These are phyloP conservation scores for Penicillium steckii DNA, from an alignment of 495 filamentous ascomycete species.

Conservation along the genomic window DNA sequence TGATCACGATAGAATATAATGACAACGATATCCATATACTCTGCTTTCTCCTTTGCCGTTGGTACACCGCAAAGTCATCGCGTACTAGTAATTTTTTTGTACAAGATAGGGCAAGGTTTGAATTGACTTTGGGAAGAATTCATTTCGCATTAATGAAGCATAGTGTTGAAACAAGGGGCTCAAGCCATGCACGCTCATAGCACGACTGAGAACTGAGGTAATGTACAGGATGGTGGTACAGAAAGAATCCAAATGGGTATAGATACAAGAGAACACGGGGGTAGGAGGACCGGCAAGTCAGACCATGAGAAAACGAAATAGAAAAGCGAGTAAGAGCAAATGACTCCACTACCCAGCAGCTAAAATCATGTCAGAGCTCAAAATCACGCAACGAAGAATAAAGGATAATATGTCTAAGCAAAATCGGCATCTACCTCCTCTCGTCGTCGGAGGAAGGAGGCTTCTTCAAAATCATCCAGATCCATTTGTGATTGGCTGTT, in stretches of 20 bases:
- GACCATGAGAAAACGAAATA: neutral
- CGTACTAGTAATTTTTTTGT: no score
- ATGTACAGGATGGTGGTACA: neutral
- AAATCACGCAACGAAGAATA: neutral
- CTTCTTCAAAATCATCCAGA: slow-evolving; percentile 46
- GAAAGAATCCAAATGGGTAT: slow-evolving; percentile 14
- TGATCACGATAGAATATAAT: neutral
- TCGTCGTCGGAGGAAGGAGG: slow-evolving; percentile 38
- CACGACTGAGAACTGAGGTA: neutral
- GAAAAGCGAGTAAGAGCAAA: slow-evolving; percentile 2
- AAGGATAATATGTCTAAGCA: slow-evolving; percentile 25
- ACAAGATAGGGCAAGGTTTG: no score
- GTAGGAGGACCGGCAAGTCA: neutral
- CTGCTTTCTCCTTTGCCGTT: no score
- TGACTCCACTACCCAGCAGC: slow-evolving; percentile 8
- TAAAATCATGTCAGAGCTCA: neutral
- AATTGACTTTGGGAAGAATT: no score
- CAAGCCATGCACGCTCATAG: neutral
- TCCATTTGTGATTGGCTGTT: slow-evolving; percentile 23
- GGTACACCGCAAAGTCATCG: no score
- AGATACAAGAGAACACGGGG: slow-evolving; percentile 5
- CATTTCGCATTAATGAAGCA: slow-evolving; percentile 2
- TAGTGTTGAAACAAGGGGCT: neutral
- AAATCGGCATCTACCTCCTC: slow-evolving; percentile 47
- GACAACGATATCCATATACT: no score